These are phyloP conservation scores for Vanrija sp. DNA, from an alignment of 1,284 basidiomycete genomes.

Conservation along the genomic window DNA sequence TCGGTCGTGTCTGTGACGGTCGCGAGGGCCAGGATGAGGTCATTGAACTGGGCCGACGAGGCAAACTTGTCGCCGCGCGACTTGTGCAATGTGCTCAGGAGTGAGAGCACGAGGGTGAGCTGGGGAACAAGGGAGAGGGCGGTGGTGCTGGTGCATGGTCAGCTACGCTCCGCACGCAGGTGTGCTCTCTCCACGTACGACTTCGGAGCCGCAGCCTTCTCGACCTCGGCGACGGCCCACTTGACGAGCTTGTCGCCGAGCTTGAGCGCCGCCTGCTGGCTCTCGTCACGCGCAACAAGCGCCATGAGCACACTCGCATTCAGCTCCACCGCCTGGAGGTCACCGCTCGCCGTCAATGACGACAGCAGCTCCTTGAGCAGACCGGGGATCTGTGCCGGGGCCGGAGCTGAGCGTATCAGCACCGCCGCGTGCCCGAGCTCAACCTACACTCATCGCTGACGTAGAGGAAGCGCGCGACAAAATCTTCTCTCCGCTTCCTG, in stretches of 20 bases:
- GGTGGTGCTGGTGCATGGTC: conserved; percentile 16
- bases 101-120: conserved; percentile 29
- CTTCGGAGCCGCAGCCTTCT: conserved; percentile 24
- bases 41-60: conserved; percentile 27
- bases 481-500: conserved; percentile 33
- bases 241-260: conserved; percentile 45
- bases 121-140: conserved; percentile 32
- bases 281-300: conserved; percentile 37
- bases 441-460: conserved; percentile 38
- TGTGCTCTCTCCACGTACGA: not conserved
- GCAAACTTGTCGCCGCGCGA: conserved; percentile 25
- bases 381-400: conserved; percentile 1
- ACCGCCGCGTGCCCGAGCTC: not conserved
- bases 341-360: conserved; percentile 21
- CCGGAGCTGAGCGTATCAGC: conserved; percentile 4
- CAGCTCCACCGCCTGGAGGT: conserved; percentile 28
- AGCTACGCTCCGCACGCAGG: not conserved
- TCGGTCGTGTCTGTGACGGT: conserved; percentile 37
- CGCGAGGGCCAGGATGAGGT: conserved; percentile 35
- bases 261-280: conserved; percentile 21
- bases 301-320: conserved; percentile 29
- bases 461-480: conserved; percentile 32
- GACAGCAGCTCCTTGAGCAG: conserved; percentile 18
- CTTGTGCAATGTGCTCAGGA: conserved; percentile 29
- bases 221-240: conserved; percentile 36